These are phyloP conservation scores for Penicillium ucsense DNA, from an alignment of 495 filamentous ascomycete genomes.

Conservation along the genomic window DNA sequence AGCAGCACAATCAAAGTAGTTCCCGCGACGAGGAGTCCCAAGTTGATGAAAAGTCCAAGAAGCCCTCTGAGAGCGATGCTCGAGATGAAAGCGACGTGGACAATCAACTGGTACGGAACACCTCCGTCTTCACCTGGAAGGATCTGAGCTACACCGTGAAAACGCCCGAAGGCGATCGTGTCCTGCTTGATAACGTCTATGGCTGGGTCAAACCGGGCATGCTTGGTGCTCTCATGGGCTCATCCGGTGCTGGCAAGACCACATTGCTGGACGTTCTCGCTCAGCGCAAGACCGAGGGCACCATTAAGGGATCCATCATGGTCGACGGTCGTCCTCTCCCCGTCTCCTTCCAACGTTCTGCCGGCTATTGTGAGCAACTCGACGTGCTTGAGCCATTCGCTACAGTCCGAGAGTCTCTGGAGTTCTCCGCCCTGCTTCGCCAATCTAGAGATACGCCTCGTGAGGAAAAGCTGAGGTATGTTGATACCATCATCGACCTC, in stretches of 20 bases:
- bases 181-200: conserved; percentile 65
- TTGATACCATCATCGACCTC: conserved; percentile 47
- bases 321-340: conserved; percentile 73
- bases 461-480: conserved; percentile 51
- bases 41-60: conserved; percentile 14
- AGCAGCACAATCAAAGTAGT: conserved; percentile 6
- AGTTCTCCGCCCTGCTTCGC: conserved; percentile 49
- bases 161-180: conserved; percentile 28
- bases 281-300: conserved; percentile 75
- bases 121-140: conserved; percentile 52
- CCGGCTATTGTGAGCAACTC: conserved; percentile 51
- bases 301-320: conserved; percentile 75
- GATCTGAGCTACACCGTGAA: conserved; percentile 47
- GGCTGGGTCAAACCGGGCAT: conserved; percentile 88
- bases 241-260: conserved; percentile 56
- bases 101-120: conserved; percentile 33
- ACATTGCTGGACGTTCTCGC: conserved; percentile 45
- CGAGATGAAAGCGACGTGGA: conserved; percentile 5
- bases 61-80: conserved; percentile 7
- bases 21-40: conserved; percentile 25
- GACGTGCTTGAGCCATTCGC: conserved; percentile 51
- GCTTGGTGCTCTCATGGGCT: conserved; percentile 64
- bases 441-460: conserved; percentile 40
- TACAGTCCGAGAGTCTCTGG: conserved; percentile 54
- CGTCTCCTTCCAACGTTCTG: conserved; percentile 66